phyloP scores from a whole-genome alignment of 495 filamentous ascomycete species.

The Pseudoneurospora amorphoporcata region DNA sequence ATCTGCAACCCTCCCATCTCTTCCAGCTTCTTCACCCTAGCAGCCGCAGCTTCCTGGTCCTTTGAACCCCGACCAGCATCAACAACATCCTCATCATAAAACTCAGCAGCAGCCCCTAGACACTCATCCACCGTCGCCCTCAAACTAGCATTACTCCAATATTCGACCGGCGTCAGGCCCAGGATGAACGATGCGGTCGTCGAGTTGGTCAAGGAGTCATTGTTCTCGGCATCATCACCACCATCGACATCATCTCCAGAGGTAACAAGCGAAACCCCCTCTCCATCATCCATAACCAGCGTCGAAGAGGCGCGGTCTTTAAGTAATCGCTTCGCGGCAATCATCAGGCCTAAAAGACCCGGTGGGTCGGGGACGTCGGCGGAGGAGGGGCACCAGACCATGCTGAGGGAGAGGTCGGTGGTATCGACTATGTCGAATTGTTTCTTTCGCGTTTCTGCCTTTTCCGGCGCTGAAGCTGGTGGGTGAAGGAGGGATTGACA shows the following conservation, averaged over 20 bases:
- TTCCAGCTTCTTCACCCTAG: not conserved
- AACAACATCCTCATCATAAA: not conserved
- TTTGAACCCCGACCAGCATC: not conserved
- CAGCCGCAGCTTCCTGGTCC: not conserved
- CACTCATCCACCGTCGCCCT: constrained; percentile 21
- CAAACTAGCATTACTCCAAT: constrained; percentile 38
- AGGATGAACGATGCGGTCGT: constrained; percentile 36
- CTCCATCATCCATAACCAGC: constrained; percentile 20
- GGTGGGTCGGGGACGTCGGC: constrained; percentile 27
- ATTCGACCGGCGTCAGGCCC: constrained; percentile 37
- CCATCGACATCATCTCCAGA: not conserved
- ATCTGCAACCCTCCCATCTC: not conserved
- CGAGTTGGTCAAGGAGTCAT: constrained; percentile 30
- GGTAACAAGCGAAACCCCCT: not conserved
- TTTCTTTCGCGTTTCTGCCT: constrained; percentile 5
- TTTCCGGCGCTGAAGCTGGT: not conserved
- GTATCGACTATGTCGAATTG: constrained; percentile 51
- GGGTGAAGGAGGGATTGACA: constrained; percentile 35
- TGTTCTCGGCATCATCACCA: constrained; percentile 1
- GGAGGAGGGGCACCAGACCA: not conserved
- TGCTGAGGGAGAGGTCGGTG: constrained; percentile 29
- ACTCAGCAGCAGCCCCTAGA: not conserved
- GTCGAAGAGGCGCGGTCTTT: constrained; percentile 26
- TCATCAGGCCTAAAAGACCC: constrained; percentile 38
- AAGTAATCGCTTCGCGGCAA: constrained; percentile 38